Conservation (phyloP, 768 basidiomycete genomes). For the Leccinum ochraceum region DNA sequence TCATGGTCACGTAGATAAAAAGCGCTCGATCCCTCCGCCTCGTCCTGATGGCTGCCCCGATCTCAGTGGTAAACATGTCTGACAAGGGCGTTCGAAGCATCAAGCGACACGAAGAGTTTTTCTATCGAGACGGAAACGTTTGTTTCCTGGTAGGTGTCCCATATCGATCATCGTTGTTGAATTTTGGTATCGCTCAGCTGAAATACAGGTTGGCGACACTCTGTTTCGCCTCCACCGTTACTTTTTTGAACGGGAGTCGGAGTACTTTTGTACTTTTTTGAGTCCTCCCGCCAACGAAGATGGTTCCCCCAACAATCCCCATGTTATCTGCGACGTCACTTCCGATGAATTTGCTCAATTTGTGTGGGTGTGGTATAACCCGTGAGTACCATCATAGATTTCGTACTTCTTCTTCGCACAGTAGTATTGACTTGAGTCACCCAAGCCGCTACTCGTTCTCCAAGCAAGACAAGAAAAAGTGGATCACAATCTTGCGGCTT, state of each 20-base stretch:
- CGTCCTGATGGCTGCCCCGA: neutral
- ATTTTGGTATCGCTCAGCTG: neutral
- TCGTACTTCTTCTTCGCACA: neutral
- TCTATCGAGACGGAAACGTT: slow-evolving; percentile 54
- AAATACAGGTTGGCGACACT: slow-evolving; percentile 33
- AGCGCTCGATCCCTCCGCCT: neutral
- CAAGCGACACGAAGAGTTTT: slow-evolving; percentile 41
- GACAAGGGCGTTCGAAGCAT: slow-evolving; percentile 18
- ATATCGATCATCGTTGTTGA: neutral
- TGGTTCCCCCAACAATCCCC: slow-evolving; percentile 3
- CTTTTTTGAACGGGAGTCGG: slow-evolving; percentile 40
- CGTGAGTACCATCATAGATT: slow-evolving; percentile 12
- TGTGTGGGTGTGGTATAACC: slow-evolving; percentile 58
- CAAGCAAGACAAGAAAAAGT: slow-evolving; percentile 48
- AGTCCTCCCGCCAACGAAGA: slow-evolving; percentile 8
- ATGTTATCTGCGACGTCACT: slow-evolving; percentile 28
- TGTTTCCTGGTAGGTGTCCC: slow-evolving; percentile 48
- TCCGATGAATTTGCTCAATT: slow-evolving; percentile 45
- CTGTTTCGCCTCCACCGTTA: slow-evolving; percentile 37
- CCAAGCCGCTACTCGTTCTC: slow-evolving; percentile 57
- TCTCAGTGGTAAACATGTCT: neutral
- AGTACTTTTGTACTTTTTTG: slow-evolving; percentile 31
- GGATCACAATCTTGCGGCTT: slow-evolving; percentile 56
- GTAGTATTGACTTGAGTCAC: neutral
- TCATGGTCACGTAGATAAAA: slow-evolving; percentile 16